Conservation (phyloP, 2,329 filamentous ascomycete species). For the Rhinocladiella mackenziei region DNA sequence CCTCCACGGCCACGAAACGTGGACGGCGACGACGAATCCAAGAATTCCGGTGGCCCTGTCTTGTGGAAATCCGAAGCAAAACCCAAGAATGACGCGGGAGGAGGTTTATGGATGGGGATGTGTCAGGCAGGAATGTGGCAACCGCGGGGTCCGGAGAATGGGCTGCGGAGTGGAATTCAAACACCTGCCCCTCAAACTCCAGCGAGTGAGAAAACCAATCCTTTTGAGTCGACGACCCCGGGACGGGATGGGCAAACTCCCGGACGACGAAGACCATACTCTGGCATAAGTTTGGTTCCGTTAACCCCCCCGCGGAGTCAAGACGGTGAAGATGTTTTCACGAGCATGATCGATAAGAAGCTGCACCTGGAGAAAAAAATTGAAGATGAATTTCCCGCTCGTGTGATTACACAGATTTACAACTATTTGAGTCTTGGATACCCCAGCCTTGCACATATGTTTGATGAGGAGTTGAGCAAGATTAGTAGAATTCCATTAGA, state of each 20-base stretch:
- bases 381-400: conserved; percentile 69
- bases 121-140: conserved; percentile 29
- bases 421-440: conserved; percentile 95
- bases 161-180: conserved; percentile 34
- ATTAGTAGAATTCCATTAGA: conserved; percentile 67
- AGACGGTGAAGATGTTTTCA: conserved; percentile 42
- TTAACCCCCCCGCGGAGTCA: conserved; percentile 48
- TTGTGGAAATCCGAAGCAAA: conserved; percentile 30
- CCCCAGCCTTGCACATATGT: conserved; percentile 75
- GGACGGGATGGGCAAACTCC: conserved; percentile 28
- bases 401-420: conserved; percentile 91
- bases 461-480: conserved; percentile 78
- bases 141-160: conserved; percentile 27
- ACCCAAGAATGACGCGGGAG: conserved; percentile 20
- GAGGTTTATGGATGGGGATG: conserved; percentile 33
- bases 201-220: conserved; percentile 34
- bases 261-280: conserved; percentile 26
- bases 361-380: conserved; percentile 44
- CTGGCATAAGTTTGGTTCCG: conserved; percentile 17
- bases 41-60: conserved; percentile 44
- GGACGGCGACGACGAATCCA: conserved; percentile 49
- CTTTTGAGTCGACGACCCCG: conserved; percentile 23
- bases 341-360: conserved; percentile 32
- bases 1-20: conserved; percentile 50
- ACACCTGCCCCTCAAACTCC: conserved; percentile 41